Evolutionary conservation across 805 yeast genomes (phyloP).

Genomic region (Candida andamanensis): DNA sequence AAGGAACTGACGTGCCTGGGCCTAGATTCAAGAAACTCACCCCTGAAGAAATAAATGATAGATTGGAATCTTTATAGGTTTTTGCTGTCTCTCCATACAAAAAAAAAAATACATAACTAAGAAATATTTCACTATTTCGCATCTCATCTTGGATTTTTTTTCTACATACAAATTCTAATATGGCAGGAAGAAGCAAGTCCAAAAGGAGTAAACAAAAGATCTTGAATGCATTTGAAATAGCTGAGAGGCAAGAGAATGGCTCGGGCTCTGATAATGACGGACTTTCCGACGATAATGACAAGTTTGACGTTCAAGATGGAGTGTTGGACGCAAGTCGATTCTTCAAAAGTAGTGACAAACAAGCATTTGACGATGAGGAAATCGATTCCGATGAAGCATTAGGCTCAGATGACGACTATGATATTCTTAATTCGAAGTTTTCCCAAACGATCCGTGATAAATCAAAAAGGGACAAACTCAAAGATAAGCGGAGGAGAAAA

Average conservation of each 20-base stretch:
- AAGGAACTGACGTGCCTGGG: slow-evolving; percentile 78
- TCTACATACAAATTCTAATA: too few species aligned
- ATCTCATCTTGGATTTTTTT: slow-evolving; percentile 6
- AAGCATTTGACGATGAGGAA: slow-evolving; percentile 54
- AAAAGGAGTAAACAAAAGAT: slow-evolving; percentile 33
- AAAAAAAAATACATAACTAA: too few species aligned
- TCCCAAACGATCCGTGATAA: slow-evolving; percentile 66
- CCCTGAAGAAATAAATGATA: slow-evolving; percentile 91
- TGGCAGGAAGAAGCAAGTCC: slow-evolving; percentile 1
- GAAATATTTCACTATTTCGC: too few species aligned
- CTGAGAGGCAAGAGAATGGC: slow-evolving; percentile 31
- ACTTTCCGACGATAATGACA: slow-evolving; percentile 18
- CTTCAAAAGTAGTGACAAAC: slow-evolving; percentile 20
- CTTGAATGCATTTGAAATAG: slow-evolving; percentile 42
- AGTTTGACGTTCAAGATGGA: slow-evolving; percentile 29
- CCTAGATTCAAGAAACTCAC: slow-evolving; percentile 85
- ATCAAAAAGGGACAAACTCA: slow-evolving; percentile 30
- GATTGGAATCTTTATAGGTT: slow-evolving; percentile 77
- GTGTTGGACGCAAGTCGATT: slow-evolving; percentile 37
- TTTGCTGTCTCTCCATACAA: too few species aligned
- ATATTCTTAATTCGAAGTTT: slow-evolving; percentile 56
- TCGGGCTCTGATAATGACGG: slow-evolving; percentile 8
- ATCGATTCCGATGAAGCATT: slow-evolving; percentile 84
- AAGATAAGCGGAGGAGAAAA: slow-evolving; percentile 20
- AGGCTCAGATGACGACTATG: slow-evolving; percentile 74